Evolutionary conservation across 2,329 filamentous ascomycete species (phyloP).

Genomic region (Curvularia sp.): DNA sequence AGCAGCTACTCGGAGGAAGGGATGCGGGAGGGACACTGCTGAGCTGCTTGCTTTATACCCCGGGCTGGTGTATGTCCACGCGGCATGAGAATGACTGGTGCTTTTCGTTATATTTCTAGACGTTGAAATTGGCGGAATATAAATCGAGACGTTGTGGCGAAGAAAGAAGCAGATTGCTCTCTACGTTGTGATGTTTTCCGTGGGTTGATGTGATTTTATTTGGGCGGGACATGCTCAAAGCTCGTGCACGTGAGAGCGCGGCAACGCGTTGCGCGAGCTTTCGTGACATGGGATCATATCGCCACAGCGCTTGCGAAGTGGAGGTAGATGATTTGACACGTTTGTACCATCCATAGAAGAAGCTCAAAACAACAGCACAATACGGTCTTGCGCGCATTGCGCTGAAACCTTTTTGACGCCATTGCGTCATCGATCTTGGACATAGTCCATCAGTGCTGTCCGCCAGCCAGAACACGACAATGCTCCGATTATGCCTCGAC

Average conservation of each 20-base stretch:
- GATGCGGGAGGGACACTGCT: slow-evolving; percentile 7
- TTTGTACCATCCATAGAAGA: neutral
- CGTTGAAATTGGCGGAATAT: neutral
- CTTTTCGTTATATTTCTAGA: neutral
- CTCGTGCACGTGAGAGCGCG: slow-evolving; percentile 22
- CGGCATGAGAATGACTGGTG: slow-evolving; percentile 6
- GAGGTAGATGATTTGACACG: neutral
- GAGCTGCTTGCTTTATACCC: slow-evolving; percentile 25
- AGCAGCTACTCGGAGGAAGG: slow-evolving; percentile 9
- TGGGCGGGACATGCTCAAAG: neutral
- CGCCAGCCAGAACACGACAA: slow-evolving; percentile 15
- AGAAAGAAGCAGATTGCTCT: neutral
- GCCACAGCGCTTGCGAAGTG: neutral
- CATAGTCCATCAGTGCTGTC: slow-evolving; percentile 5
- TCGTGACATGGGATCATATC: slow-evolving; percentile 1
- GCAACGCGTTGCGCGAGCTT: slow-evolving; percentile 14
- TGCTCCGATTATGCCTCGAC: slow-evolving; percentile 27
- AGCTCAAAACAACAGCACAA: neutral
- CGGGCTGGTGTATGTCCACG: slow-evolving; percentile 17
- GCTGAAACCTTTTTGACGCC: slow-evolving; percentile 6
- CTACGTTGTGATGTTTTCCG: neutral
- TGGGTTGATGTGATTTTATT: neutral
- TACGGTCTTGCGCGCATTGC: neutral
- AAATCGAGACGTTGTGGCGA: neutral
- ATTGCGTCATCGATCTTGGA: slow-evolving; percentile 38